Evolutionary conservation across 176 grass and related monocot species (phyloP).

Genomic region (Oryza meridionalis): DNA sequence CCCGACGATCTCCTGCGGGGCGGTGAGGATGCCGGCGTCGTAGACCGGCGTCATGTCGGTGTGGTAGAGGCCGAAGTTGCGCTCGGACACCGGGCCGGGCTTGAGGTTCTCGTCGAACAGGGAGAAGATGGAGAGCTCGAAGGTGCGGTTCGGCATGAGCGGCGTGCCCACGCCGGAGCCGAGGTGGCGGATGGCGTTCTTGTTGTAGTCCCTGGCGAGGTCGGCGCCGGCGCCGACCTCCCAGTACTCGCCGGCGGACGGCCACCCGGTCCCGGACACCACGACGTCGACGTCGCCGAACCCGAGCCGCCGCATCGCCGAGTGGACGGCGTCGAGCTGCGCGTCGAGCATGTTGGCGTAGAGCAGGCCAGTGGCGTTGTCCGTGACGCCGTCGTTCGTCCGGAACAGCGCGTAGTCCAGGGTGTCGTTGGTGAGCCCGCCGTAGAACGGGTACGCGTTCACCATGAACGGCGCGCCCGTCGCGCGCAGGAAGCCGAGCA

Average conservation of each 20-base stretch:
- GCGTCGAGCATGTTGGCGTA: constrained; percentile 90
- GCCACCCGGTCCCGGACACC: constrained; percentile 81
- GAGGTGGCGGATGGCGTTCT: constrained; percentile 75
- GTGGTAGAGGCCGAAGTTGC: constrained; percentile 76
- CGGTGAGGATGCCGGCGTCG: constrained; percentile 70
- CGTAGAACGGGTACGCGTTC: constrained; percentile 88
- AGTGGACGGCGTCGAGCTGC: constrained; percentile 82
- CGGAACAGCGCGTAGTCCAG: constrained; percentile 78
- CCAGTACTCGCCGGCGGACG: constrained; percentile 64
- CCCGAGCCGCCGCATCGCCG: constrained; percentile 52
- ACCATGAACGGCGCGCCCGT: constrained; percentile 83
- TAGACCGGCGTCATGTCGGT: constrained; percentile 73
- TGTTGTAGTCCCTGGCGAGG: constrained; percentile 66
- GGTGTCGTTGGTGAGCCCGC: constrained; percentile 48
- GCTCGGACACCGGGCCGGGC: constrained; percentile 65
- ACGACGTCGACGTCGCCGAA: constrained; percentile 68
- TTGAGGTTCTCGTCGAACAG: constrained; percentile 87
- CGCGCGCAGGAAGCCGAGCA: constrained; percentile 73
- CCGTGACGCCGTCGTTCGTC: constrained; percentile 49
- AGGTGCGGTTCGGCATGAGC: constrained; percentile 78
- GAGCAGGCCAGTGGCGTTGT: constrained; percentile 51
- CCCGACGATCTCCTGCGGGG: constrained; percentile 35
- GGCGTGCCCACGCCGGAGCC: constrained; percentile 75
- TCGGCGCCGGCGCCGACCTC: constrained; percentile 55
- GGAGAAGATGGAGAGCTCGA: constrained; percentile 76